Percentiles rank a stretch among this genome's conserved stretches.
These are phyloP conservation scores for Saprolegnia parasitica DNA, from an alignment of 352 stramenopile species.

Conservation along the genomic window DNA sequence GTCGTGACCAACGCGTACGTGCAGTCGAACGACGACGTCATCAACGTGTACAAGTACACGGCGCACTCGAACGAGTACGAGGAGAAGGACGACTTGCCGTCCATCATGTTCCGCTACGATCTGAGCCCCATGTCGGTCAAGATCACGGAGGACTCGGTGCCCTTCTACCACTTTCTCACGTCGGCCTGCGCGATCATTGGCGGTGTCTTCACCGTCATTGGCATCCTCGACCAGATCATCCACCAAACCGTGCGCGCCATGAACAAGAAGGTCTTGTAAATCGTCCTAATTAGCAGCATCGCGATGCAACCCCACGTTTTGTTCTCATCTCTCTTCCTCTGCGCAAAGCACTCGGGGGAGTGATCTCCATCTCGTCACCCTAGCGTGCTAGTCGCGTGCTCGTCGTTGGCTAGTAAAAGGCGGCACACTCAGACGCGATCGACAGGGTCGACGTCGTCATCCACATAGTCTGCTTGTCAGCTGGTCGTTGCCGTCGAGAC, in stretches of 20 bases:
- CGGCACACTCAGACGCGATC: no score
- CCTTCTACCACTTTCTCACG: slow-evolving; percentile 95
- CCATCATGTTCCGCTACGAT: slow-evolving; percentile 90
- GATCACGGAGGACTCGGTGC: slow-evolving; percentile 88
- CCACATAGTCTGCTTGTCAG: no score
- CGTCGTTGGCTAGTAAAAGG: no score
- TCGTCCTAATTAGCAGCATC: no score
- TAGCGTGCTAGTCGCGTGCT: no score
- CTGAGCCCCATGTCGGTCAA: slow-evolving; percentile 91
- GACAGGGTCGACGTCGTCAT: no score
- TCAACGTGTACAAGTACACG: slow-evolving; percentile 89
- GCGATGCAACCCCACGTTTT: no score
- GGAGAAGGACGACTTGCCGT: slow-evolving; percentile 78
- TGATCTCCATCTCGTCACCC: no score
- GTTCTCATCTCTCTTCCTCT: no score
- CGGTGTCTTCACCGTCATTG: slow-evolving; percentile 94
- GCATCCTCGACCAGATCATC: slow-evolving; percentile 89
- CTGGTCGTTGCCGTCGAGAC: no score
- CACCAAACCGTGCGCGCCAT: slow-evolving; percentile 78
- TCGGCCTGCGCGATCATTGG: slow-evolving; percentile 94
- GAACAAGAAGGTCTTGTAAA: slow-evolving; percentile 87
- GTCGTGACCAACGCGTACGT: slow-evolving; percentile 93
- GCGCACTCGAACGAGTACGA: slow-evolving; percentile 86
- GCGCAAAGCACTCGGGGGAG: no score
- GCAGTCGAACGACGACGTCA: slow-evolving; percentile 45